Evolutionary conservation across 768 basidiomycete genomes (phyloP).

Genomic region (Termitomyces sp.): DNA sequence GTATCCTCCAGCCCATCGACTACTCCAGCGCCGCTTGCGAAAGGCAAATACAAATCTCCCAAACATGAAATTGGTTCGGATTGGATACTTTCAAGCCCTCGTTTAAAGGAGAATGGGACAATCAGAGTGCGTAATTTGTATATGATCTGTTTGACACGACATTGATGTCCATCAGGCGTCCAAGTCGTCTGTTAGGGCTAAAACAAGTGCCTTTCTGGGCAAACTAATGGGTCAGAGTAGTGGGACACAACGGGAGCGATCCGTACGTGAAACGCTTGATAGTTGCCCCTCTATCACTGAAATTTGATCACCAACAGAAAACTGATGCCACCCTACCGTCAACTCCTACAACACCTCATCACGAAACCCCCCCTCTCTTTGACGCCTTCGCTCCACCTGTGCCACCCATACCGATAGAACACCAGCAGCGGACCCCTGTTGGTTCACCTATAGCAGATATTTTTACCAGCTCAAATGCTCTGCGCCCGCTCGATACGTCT

Average conservation of each 20-base stretch:
- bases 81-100: conserved; percentile 44
- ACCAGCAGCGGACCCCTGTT: conserved; percentile 27
- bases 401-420: conserved; percentile 43
- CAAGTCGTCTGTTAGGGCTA: conserved; percentile 66
- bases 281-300: conserved; percentile 14
- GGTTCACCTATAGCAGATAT: conserved; percentile 48
- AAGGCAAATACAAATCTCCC: conserved; percentile 25
- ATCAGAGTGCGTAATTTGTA: conserved; percentile 39
- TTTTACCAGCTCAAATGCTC: conserved; percentile 24
- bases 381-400: conserved; percentile 46
- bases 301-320: conserved; percentile 33
- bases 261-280: conserved; percentile 50
- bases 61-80: conserved; percentile 25
- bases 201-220: conserved; percentile 76
- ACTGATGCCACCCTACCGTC: conserved; percentile 40
- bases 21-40: conserved; percentile 25
- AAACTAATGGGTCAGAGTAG: conserved; percentile 63
- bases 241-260: conserved; percentile 22
- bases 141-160: background rate
- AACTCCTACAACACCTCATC: conserved; percentile 22
- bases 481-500: conserved; percentile 30
- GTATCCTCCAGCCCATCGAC: conserved; percentile 21
- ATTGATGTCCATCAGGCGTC: conserved; percentile 27
- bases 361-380: conserved; percentile 35
- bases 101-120: conserved; percentile 36